phyloP scores from a whole-genome alignment of 306 rosid species.

The Prunus salicina region DNA sequence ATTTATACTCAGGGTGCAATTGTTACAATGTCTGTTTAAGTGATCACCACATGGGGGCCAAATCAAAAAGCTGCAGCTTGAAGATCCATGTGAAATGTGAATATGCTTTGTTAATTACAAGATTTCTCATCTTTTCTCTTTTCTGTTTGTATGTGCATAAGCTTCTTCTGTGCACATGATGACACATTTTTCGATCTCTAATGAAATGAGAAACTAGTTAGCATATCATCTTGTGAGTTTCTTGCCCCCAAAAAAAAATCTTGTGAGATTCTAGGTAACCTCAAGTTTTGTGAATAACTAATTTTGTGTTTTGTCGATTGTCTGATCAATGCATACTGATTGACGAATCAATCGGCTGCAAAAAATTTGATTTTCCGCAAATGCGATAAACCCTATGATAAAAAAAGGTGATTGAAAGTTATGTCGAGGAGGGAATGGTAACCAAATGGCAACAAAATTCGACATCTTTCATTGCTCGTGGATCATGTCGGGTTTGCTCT shows the following conservation, averaged over 20 bases:
- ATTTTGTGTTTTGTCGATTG: no score
- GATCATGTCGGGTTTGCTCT: slow-evolving; percentile 22
- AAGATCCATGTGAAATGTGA: slow-evolving; percentile 43
- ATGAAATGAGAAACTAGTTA: no score
- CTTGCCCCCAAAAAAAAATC: no score
- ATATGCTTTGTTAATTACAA: slow-evolving; percentile 19
- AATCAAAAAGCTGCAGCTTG: not conserved
- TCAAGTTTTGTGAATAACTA: no score
- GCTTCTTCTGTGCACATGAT: slow-evolving; percentile 30
- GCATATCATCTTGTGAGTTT: no score
- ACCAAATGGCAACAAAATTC: not conserved
- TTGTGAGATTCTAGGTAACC: no score
- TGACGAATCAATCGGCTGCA: no score
- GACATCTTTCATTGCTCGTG: slow-evolving; percentile 1
- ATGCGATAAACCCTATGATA: no score
- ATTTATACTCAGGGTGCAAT: not conserved
- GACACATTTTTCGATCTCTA: no score
- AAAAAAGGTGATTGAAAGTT: not conserved
- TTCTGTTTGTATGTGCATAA: slow-evolving; percentile 15
- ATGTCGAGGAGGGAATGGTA: not conserved
- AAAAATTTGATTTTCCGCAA: no score
- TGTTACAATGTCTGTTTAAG: not conserved
- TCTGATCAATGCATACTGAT: no score
- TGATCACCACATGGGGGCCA: slow-evolving; percentile 36
- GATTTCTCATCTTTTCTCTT: not conserved